A percentile compares a stretch with the other conserved stretches of the same genome.
Evolutionary conservation across 176 grass and related monocot genomes (phyloP).

Genomic region (Themeda triandra): DNA sequence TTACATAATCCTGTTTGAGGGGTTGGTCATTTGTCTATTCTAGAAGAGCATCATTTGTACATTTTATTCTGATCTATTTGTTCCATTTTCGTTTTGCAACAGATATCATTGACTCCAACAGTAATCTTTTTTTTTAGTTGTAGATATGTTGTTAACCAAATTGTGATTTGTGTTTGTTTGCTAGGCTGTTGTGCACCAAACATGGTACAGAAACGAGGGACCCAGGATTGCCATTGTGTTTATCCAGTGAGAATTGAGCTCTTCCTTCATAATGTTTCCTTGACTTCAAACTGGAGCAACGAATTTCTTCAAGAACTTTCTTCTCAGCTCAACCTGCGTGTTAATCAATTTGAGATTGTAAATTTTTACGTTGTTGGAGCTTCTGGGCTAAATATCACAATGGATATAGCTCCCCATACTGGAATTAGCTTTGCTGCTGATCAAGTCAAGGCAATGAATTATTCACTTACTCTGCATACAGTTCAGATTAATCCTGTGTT

Average conservation of each 20-base stretch:
- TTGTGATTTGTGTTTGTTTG: conserved; percentile 9
- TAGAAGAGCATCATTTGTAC: neutral
- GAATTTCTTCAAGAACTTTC: conserved; percentile 85
- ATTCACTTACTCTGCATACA: conserved; percentile 64
- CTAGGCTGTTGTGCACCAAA: conserved; percentile 83
- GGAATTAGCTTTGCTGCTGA: conserved; percentile 77
- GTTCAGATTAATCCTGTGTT: conserved; percentile 70
- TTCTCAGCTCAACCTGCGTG: conserved; percentile 62
- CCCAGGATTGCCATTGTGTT: conserved; percentile 71
- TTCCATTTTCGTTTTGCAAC: neutral
- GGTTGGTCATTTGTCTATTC: neutral
- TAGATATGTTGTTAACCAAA: neutral
- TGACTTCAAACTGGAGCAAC: conserved; percentile 82
- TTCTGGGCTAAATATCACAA: conserved; percentile 95
- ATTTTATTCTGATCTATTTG: neutral
- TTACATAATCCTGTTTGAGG: neutral
- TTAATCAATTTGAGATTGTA: conserved; percentile 76
- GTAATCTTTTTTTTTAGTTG: neutral
- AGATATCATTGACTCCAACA: neutral
- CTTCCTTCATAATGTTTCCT: conserved; percentile 84
- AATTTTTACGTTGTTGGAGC: conserved; percentile 98
- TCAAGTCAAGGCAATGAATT: conserved; percentile 70
- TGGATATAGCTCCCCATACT: conserved; percentile 85
- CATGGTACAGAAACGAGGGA: conserved; percentile 72
- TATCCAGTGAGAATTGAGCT: conserved; percentile 93